Conservation (phyloP, 208 protist species). For the Leishmania braziliensis region DNA sequence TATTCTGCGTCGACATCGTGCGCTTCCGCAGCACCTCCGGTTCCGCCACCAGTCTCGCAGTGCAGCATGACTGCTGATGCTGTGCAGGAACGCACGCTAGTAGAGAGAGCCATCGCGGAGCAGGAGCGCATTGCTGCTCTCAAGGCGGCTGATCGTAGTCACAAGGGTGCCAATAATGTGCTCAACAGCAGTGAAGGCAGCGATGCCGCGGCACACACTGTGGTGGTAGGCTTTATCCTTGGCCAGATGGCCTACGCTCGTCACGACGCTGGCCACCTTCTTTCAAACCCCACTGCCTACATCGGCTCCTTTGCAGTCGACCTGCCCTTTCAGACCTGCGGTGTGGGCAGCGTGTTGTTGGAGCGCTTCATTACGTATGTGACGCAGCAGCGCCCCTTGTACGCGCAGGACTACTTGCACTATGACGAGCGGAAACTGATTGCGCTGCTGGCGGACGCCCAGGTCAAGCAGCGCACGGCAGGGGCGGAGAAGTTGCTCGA, state of each 20-base stretch:
- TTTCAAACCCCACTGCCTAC: slow-evolving; percentile 72
- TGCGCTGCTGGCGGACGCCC: slow-evolving; percentile 25
- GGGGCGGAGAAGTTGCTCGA: not conserved
- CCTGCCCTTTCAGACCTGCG: slow-evolving; percentile 46
- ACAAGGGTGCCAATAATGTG: not conserved
- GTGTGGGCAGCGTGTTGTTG: slow-evolving; percentile 64
- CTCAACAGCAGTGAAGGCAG: not conserved
- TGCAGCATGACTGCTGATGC: slow-evolving; percentile 8
- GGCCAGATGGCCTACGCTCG: slow-evolving; percentile 56
- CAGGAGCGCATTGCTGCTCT: slow-evolving; percentile 30
- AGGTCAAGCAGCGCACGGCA: slow-evolving; percentile 20
- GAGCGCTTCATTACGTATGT: slow-evolving; percentile 60
- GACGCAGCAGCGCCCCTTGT: slow-evolving; percentile 49
- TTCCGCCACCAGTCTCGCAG: slow-evolving; percentile 25
- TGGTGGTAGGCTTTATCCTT: slow-evolving; percentile 66
- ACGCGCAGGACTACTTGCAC: slow-evolving; percentile 56
- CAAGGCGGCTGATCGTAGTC: not conserved
- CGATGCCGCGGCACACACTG: slow-evolving; percentile 24
- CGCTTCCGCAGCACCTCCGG: not conserved
- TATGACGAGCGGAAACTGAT: slow-evolving; percentile 41
- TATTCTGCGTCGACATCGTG: not conserved
- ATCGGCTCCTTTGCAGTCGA: slow-evolving; percentile 72
- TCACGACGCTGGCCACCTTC: slow-evolving; percentile 39
- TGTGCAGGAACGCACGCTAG: slow-evolving; percentile 15
- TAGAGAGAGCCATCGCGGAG: slow-evolving; percentile 19